Percentiles rank a stretch among this genome's conserved stretches.
phyloP scores from a whole-genome alignment of 2,329 filamentous ascomycete genomes.

The Fusarium hainanense region DNA sequence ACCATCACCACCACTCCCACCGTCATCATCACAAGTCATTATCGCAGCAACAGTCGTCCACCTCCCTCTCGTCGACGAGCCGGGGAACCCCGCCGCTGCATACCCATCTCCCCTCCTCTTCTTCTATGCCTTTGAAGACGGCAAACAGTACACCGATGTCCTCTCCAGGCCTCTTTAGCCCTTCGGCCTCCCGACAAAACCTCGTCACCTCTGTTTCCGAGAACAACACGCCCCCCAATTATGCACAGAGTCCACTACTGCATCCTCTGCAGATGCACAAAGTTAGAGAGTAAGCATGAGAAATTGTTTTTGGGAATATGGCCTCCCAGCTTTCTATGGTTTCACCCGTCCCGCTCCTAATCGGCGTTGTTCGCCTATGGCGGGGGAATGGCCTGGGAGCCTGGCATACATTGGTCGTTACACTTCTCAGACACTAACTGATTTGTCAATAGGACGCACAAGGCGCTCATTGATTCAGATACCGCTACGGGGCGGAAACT shows the following conservation, averaged over 20 bases:
- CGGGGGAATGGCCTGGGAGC: constrained; percentile 19
- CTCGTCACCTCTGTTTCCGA: constrained; percentile 62
- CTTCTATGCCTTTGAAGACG: constrained; percentile 59
- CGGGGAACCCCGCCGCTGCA: constrained; percentile 44
- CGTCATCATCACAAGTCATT: constrained; percentile 46
- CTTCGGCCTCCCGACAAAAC: constrained; percentile 57
- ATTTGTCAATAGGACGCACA: constrained; percentile 74
- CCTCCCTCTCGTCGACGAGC: constrained; percentile 45
- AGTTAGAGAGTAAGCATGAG: constrained; percentile 76
- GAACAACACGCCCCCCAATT: constrained; percentile 62
- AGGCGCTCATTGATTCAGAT: constrained; percentile 90
- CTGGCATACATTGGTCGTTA: constrained; percentile 17
- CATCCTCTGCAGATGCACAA: constrained; percentile 78
- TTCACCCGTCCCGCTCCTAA: constrained; percentile 7
- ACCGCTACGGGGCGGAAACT: constrained; percentile 90
- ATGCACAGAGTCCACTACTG: constrained; percentile 68
- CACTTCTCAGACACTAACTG: constrained; percentile 31
- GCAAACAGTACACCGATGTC: constrained; percentile 68
- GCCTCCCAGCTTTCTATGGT: background rate
- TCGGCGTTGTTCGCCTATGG: constrained; percentile 12
- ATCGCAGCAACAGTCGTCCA: constrained; percentile 46
- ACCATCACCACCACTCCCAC: constrained; percentile 38
- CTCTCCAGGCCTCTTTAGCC: constrained; percentile 71
- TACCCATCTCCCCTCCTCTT: constrained; percentile 50
- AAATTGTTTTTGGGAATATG: constrained; percentile 6